Evolutionary conservation across 345 rosid species (phyloP).

Genomic region (Boechera stricta): DNA sequence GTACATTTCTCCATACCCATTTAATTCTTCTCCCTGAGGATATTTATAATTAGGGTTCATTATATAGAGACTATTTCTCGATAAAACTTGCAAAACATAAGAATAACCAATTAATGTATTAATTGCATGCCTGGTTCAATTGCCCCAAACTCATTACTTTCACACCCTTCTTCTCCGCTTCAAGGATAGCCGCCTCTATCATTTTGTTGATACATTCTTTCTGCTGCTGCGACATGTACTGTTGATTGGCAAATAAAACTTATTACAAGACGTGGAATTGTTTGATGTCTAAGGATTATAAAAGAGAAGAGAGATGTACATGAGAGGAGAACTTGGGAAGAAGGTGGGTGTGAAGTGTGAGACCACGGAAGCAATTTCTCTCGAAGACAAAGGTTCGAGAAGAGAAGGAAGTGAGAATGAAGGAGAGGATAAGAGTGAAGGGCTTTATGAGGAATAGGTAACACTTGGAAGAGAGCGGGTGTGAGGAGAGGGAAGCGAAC

Average conservation of each 20-base stretch:
- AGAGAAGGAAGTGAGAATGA: slow-evolving; percentile 43
- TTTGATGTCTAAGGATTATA: neutral
- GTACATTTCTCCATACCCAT: slow-evolving; percentile 56
- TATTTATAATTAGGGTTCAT: neutral
- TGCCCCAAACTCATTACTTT: slow-evolving; percentile 68
- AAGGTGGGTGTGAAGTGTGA: slow-evolving; percentile 48
- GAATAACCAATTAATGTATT: slow-evolving; percentile 1
- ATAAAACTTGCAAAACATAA: neutral
- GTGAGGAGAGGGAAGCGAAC: slow-evolving; percentile 60
- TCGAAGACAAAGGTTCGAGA: slow-evolving; percentile 40
- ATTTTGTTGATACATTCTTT: slow-evolving; percentile 51
- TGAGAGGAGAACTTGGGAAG: slow-evolving; percentile 49
- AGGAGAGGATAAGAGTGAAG: slow-evolving; percentile 41
- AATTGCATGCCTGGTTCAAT: slow-evolving; percentile 58
- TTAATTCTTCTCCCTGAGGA: slow-evolving; percentile 60
- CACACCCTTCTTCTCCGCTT: slow-evolving; percentile 63
- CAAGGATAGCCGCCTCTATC: slow-evolving; percentile 63
- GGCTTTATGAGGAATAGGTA: slow-evolving; percentile 53
- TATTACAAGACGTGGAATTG: neutral
- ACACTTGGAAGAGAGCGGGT: slow-evolving; percentile 49
- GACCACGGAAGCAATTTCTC: slow-evolving; percentile 43
- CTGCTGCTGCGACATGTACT: slow-evolving; percentile 54
- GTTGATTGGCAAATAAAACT: slow-evolving; percentile 9
- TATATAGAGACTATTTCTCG: neutral
- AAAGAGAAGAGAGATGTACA: slow-evolving; percentile 24